phyloP scores from a whole-genome alignment of 2,329 filamentous ascomycete genomes.

The Aureobasidium sp. region DNA sequence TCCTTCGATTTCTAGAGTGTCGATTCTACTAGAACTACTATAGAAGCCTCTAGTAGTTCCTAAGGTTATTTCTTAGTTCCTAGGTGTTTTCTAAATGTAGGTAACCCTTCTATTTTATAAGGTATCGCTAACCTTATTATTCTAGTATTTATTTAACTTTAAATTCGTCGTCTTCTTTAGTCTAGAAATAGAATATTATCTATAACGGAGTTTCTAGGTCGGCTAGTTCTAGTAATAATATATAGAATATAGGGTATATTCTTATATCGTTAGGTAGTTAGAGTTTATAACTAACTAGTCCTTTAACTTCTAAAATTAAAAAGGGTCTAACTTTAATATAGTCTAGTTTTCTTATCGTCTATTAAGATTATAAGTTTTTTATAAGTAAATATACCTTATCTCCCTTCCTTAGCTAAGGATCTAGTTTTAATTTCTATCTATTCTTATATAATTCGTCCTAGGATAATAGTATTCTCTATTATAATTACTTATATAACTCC shows the following conservation, averaged over 20 bases:
- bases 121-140: conserved; percentile 1
- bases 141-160: not conserved
- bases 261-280: not conserved
- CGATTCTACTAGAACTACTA: too few relatives aligned
- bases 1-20: too few relatives aligned
- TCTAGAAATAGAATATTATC: conserved; percentile 4
- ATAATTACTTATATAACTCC: conserved; percentile 1
- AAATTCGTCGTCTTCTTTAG: not conserved
- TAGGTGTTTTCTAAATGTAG: too few relatives aligned
- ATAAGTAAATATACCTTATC: conserved; percentile 17
- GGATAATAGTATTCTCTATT: too few relatives aligned
- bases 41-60: too few relatives aligned
- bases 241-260: too few relatives aligned
- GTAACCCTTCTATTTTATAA: too few relatives aligned
- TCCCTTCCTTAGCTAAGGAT: conserved; percentile 15
- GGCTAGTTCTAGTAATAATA: too few relatives aligned
- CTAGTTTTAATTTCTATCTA: not conserved
- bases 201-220: too few relatives aligned
- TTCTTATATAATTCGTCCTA: not conserved
- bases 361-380: conserved; percentile 13
- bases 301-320: conserved; percentile 13
- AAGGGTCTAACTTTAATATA: conserved; percentile 17
- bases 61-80: too few relatives aligned
- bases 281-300: conserved; percentile 6
- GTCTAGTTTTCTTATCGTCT: conserved; percentile 12